phyloP scores from a whole-genome alignment of 176 grass and related monocot species.

The Bonia amplexicaulis region DNA sequence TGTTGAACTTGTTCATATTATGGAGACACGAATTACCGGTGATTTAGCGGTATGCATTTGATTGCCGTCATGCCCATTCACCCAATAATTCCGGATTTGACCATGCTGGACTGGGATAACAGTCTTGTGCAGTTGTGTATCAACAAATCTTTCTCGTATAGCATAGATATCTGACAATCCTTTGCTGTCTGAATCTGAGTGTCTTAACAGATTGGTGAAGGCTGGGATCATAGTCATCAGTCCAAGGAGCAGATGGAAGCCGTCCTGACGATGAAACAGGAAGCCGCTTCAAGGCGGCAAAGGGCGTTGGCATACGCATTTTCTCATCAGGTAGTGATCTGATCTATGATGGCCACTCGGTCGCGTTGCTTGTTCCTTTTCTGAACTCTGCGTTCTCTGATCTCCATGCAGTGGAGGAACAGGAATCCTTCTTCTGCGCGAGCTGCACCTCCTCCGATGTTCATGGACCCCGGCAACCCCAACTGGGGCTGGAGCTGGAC shows the following conservation, averaged over 20 bases:
- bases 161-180: background rate
- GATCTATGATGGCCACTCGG: too few relatives aligned
- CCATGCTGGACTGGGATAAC: background rate
- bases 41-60: background rate
- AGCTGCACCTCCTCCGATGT: slow-evolving; percentile 38
- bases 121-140: too few relatives aligned
- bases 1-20: background rate
- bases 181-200: background rate
- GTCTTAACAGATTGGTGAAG: slow-evolving; percentile 44
- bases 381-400: slow-evolving; percentile 23
- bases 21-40: background rate
- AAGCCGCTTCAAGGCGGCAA: slow-evolving; percentile 64
- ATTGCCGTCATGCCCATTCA: background rate
- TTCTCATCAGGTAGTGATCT: slow-evolving; percentile 61
- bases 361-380: background rate
- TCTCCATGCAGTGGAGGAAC: slow-evolving; percentile 51
- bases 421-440: slow-evolving; percentile 54
- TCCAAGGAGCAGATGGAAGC: slow-evolving; percentile 70
- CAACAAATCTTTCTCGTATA: background rate
- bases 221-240: slow-evolving; percentile 71
- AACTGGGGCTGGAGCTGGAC: slow-evolving; percentile 91
- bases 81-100: background rate
- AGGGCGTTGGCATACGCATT: slow-evolving; percentile 70
- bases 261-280: slow-evolving; percentile 48
- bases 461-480: slow-evolving; percentile 60